phyloP scores from a whole-genome alignment of 768 basidiomycete genomes.

The Phlebiopsis flavidoalba region DNA sequence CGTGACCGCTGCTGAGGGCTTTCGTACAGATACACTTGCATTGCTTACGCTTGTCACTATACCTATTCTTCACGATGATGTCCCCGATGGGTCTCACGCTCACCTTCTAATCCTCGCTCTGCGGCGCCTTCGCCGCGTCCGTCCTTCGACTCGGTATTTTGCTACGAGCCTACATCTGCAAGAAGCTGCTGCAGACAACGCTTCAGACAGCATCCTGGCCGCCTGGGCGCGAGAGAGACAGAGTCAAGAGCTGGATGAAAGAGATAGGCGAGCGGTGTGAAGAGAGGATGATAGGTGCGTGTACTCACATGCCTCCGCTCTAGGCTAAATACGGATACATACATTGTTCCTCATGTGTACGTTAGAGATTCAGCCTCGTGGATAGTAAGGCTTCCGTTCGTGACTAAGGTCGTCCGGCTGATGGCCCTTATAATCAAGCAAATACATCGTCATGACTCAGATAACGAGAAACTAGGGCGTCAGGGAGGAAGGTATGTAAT shows the following conservation, averaged over 20 bases:
- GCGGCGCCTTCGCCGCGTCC: conserved; percentile 50
- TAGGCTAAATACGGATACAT: background rate
- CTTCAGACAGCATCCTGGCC: conserved; percentile 65
- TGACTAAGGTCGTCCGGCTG: background rate
- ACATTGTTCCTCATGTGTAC: background rate
- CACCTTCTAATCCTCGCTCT: conserved; percentile 57
- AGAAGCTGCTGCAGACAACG: conserved; percentile 69
- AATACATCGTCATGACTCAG: conserved; percentile 83
- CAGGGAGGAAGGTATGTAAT: conserved; percentile 72
- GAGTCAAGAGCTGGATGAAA: conserved; percentile 71
- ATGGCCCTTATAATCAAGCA: conserved; percentile 39
- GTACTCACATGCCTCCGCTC: background rate
- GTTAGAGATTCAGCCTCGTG: conserved; percentile 67
- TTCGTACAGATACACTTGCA: background rate
- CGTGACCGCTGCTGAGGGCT: background rate
- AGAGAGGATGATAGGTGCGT: conserved; percentile 66
- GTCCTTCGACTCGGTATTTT: conserved; percentile 67
- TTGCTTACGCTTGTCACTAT: conserved; percentile 12
- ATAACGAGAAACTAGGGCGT: conserved; percentile 79
- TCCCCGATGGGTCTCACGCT: conserved; percentile 44
- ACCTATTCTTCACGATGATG: conserved; percentile 7
- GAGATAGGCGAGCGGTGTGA: conserved; percentile 81
- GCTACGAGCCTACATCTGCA: conserved; percentile 75
- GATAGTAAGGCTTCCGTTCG: conserved; percentile 57
- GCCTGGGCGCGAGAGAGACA: conserved; percentile 62